These are phyloP conservation scores for Tolypocladium album DNA, from an alignment of 2,329 filamentous ascomycete species.

Conservation along the genomic window DNA sequence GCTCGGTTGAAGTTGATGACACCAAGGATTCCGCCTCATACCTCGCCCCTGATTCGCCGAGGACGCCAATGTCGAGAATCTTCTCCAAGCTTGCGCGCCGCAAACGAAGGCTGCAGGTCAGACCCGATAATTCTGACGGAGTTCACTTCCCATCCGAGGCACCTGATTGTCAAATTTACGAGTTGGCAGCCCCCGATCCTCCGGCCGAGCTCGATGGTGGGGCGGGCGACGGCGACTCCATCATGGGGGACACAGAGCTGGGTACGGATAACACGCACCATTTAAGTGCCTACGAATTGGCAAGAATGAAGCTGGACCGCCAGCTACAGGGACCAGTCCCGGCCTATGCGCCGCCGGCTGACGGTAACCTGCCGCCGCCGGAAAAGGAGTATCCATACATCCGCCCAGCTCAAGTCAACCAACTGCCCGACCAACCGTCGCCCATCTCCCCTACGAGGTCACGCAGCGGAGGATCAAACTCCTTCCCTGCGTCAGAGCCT, in stretches of 20 bases:
- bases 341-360: constrained; percentile 32
- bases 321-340: constrained; percentile 40
- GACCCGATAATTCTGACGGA: constrained; percentile 10
- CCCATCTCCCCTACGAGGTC: constrained; percentile 10
- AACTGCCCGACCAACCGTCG: constrained; percentile 7
- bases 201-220: constrained; percentile 39
- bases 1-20: constrained; percentile 16
- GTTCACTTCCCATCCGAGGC: constrained; percentile 19
- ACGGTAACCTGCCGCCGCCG: constrained; percentile 12
- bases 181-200: constrained; percentile 33
- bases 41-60: constrained; percentile 15
- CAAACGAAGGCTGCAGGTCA: constrained; percentile 17
- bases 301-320: constrained; percentile 37
- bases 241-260: constrained; percentile 28
- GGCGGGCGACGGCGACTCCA: constrained; percentile 19
- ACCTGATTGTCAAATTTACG: constrained; percentile 37
- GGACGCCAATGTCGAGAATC: constrained; percentile 13
- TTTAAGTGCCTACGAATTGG: constrained; percentile 38
- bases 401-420: constrained; percentile 1
- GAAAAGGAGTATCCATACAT: constrained; percentile 18
- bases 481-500: constrained; percentile 29
- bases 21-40: constrained; percentile 25
- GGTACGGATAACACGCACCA: constrained; percentile 27
- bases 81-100: constrained; percentile 31
- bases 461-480: constrained; percentile 16